Conservation (phyloP, 2,329 filamentous ascomycete species). For the Diaporthe sp. region DNA sequence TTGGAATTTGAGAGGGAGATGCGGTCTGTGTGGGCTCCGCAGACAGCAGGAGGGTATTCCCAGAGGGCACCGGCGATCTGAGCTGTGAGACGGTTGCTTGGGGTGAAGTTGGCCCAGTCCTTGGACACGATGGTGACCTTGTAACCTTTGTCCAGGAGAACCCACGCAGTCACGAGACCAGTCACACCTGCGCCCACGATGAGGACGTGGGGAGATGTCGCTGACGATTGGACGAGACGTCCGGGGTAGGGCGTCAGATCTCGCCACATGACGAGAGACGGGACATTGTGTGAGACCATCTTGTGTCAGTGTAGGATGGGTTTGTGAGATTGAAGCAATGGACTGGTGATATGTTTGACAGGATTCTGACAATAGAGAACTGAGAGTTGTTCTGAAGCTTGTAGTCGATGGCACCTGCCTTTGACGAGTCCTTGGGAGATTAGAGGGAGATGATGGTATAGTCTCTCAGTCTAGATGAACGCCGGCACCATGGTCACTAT, state of each 20-base stretch:
- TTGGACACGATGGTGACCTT: conserved; percentile 58
- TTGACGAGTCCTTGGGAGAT: neutral
- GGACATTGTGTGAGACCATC: conserved; percentile 33
- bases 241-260: conserved; percentile 36
- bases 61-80: conserved; percentile 61
- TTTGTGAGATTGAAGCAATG: neutral
- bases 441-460: neutral
- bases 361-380: neutral
- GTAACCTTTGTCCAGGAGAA: conserved; percentile 58
- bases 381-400: neutral
- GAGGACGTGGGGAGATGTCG: conserved; percentile 34
- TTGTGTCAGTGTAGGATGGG: neutral
- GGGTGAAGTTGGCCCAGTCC: conserved; percentile 53
- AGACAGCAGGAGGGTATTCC: conserved; percentile 60
- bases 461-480: neutral
- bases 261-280: conserved; percentile 38
- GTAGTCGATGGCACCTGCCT: neutral
- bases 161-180: conserved; percentile 54
- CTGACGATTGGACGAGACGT: conserved; percentile 31
- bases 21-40: conserved; percentile 56
- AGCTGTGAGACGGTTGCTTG: conserved; percentile 55
- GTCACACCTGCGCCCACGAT: conserved; percentile 40
- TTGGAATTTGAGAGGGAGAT: conserved; percentile 55
- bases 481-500: neutral
- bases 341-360: neutral